Evolutionary conservation across 352 stramenopile genomes (phyloP).

Genomic region (Pythium oligandrum): DNA sequence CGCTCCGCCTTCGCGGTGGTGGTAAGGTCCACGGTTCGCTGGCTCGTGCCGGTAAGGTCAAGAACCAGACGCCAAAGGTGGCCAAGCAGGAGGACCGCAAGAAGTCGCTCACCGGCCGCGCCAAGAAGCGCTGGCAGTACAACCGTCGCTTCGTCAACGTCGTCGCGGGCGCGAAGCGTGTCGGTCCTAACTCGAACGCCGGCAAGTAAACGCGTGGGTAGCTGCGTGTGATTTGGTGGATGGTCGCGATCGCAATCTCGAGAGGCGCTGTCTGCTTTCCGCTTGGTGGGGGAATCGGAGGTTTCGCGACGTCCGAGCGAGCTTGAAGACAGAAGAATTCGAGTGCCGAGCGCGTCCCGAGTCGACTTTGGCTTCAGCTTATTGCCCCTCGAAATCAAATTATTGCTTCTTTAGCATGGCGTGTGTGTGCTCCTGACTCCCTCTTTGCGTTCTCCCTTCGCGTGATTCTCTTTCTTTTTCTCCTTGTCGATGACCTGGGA

Average conservation of each 20-base stretch:
- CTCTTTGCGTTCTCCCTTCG: too few relatives aligned
- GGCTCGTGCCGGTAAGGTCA: constrained; percentile 99
- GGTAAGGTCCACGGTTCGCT: constrained; percentile 99
- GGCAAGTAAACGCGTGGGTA: constrained; percentile 65
- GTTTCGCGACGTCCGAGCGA: too few relatives aligned
- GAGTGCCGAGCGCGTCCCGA: too few relatives aligned
- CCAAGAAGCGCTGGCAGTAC: constrained; percentile 99
- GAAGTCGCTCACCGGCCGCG: constrained; percentile 96
- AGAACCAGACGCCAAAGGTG: constrained; percentile 99
- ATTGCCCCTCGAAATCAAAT: constrained; percentile 13
- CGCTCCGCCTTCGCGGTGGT: constrained; percentile 92
- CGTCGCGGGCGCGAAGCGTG: constrained; percentile 94
- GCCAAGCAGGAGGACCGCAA: constrained; percentile 97
- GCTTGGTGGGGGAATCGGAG: constrained; percentile 9
- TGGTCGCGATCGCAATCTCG: too few relatives aligned
- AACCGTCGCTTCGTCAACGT: constrained; percentile 99
- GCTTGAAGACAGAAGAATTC: too few relatives aligned
- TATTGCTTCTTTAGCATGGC: constrained; percentile 19
- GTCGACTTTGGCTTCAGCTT: not conserved
- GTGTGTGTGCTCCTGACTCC: too few relatives aligned
- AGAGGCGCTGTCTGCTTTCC: constrained; percentile 6
- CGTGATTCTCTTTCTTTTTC: constrained; percentile 3
- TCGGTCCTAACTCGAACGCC: constrained; percentile 99
- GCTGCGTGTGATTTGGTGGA: too few relatives aligned
- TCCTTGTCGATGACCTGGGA: not conserved